Base-by-base conservation (phyloP, 441 rosid species). In the Biscutella laevigata region DNA sequence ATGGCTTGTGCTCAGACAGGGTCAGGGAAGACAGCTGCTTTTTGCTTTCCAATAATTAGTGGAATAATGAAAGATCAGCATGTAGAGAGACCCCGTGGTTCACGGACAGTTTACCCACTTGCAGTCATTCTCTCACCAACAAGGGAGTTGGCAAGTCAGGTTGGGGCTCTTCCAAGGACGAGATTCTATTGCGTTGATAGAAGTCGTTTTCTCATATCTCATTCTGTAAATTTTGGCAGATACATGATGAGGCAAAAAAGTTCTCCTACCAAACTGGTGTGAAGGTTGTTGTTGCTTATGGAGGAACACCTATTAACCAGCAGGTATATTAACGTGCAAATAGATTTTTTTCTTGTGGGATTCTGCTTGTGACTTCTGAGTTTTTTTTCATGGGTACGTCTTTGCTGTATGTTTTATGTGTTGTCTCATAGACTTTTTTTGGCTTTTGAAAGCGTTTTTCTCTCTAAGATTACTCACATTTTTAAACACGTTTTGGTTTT, bases 1-100 rank as follows among this genome's bases (percentile, higher is more conserved):
- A 79, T 79, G 85, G 85, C 85, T 4, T 79, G 85, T 38, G 85
- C 85, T 21, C 85, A 79, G 62, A 77, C 85, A 14, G 85, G 85
- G 54, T 79, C 85, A 20, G 85, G 85, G 62, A 79, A 79, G 78
- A 79, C 85, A 0, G 85, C 85, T 70, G 85, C 85, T 5, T 79
- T 79, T 61, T 79, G 85, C 73, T 79, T 79, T 64, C 85, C 85
- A 9, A 79, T 77, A 19, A 74, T 79, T 42, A 70, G 85, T 64
- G 85, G 85, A 54, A 79, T 79, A 30, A 71, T 79, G 80, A 70
- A 29, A 27, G 82, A 74, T 62, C 74, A 62, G 66, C 53, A 68
- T 58, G 30, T 65, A 16, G 76, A 79, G 61, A 72, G 76, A 63
- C 75, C 76, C 9, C 85, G 72, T 28, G 80, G 76, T 27, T 70